Evolutionary conservation across 306 rosid species (phyloP).

Genomic region (Castanopsis chinensis): DNA sequence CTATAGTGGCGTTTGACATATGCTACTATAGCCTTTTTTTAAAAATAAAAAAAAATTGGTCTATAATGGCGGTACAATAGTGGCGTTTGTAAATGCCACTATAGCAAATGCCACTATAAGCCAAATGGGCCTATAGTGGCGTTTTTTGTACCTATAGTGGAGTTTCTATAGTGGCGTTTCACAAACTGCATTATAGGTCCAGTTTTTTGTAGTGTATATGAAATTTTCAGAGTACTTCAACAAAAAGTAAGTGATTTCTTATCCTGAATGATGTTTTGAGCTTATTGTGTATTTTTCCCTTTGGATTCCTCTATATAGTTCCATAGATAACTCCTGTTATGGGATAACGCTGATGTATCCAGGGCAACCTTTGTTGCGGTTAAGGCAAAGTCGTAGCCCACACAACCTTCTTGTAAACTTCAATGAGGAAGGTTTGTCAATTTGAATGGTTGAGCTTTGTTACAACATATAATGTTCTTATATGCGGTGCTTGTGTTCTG

Average conservation of each 20-base stretch:
- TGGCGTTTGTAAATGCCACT: too few relatives aligned
- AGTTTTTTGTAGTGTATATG: too few relatives aligned
- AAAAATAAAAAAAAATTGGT: too few relatives aligned
- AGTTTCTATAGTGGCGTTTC: too few relatives aligned
- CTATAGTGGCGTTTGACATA: too few relatives aligned
- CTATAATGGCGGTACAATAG: too few relatives aligned
- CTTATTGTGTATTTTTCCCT: not conserved
- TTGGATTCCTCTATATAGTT: slow-evolving; percentile 19
- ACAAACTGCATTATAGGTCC: too few relatives aligned
- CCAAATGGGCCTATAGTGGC: too few relatives aligned
- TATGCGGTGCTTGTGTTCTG: not conserved
- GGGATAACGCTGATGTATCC: slow-evolving; percentile 66
- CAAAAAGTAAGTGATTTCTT: slow-evolving; percentile 52
- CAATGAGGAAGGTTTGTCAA: slow-evolving; percentile 59
- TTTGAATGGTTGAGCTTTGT: slow-evolving; percentile 16
- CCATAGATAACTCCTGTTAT: slow-evolving; percentile 29
- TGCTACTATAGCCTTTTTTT: too few relatives aligned
- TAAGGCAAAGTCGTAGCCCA: slow-evolving; percentile 90
- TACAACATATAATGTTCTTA: not conserved
- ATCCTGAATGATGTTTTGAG: not conserved
- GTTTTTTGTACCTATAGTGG: too few relatives aligned
- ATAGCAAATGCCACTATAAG: too few relatives aligned
- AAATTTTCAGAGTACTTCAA: slow-evolving; percentile 58
- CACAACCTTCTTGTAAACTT: slow-evolving; percentile 89
- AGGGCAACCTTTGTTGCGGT: slow-evolving; percentile 64